These are phyloP conservation scores for Phytophthora fragariaefolia DNA, from an alignment of 352 stramenopile species.

Conservation along the genomic window DNA sequence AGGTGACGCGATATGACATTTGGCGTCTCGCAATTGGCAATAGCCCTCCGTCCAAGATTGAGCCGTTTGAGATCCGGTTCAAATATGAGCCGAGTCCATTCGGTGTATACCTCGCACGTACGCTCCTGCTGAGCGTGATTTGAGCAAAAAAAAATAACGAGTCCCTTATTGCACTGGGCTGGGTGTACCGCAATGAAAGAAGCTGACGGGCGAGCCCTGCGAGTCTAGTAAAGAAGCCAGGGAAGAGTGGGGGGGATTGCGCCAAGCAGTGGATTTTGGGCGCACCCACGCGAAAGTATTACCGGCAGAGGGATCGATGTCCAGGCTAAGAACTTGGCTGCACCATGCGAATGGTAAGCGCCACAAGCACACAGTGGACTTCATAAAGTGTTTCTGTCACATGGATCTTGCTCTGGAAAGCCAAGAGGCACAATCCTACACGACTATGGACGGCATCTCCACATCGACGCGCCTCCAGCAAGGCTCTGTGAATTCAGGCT, in stretches of 20 bases:
- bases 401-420: neutral
- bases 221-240: slow-evolving; percentile 2
- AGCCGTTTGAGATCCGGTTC: neutral
- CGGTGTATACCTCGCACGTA: neutral
- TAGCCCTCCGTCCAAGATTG: slow-evolving; percentile 3
- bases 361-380: slow-evolving; percentile 16
- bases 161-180: slow-evolving; percentile 2
- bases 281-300: neutral
- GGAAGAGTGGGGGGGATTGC: slow-evolving; percentile 2
- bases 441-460: slow-evolving; percentile 7
- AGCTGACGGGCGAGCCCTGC: slow-evolving; percentile 3
- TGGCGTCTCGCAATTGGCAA: slow-evolving; percentile 5
- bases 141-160: neutral
- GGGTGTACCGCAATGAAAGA: slow-evolving; percentile 1
- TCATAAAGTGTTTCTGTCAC: slow-evolving; percentile 12
- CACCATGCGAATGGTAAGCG: neutral
- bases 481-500: slow-evolving; percentile 2
- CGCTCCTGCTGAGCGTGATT: neutral
- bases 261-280: slow-evolving; percentile 9
- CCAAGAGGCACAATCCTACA: slow-evolving; percentile 6
- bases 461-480: slow-evolving; percentile 3
- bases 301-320: slow-evolving; percentile 2
- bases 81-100: neutral
- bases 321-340: neutral
- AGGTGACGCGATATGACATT: slow-evolving; percentile 3